Evolutionary conservation across 2,329 filamentous ascomycete species (phyloP), one percentile per base, ranked within the genome.

Genomic region (Curvularia sp.): DNA sequence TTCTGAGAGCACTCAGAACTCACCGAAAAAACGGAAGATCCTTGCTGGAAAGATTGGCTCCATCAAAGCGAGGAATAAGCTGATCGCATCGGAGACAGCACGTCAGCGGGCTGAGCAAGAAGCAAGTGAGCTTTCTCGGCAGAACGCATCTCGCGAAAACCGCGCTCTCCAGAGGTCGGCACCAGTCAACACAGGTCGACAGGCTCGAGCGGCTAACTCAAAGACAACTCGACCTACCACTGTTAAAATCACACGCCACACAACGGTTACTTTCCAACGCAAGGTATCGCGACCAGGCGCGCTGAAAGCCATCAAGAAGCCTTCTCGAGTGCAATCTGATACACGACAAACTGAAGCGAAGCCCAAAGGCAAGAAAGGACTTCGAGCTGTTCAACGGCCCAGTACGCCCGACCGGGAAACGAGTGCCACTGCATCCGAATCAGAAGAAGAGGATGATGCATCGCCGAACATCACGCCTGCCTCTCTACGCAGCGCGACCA

Each of bases 381-480:
- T 64, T 18, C 57, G 49, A n/a, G 32, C 65, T 8, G 47, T 48
- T 9, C 64, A 63, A 42, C 55, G 61, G 23, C 64, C 66, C 32
- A 68, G 54, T 36, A 71, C 65, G 8, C 69, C 67, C 7, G 57
- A 39, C 15, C 55, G 59, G 12, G 54, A 55, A n/a, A 53, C 57
- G 1, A 49, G 42, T 5, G 45, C 49, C 13, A 55, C 60, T 13
- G 48, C 56, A 2, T 39, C 52, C 3, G 64, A 65, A 12, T 64
- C 65, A 1, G 70, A 73, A 3, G 61, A 66, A 8, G 67, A 66
- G 7, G 66, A 65, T 8, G 65, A 69, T 10, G 53, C 56, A 5
- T 73, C 73, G 3, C 67, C 69, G 9, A 76, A 75, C 28, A 75
- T 76, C 28, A 76, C 74, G 8, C 73, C 74, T n/a, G 72, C 72